phyloP scores from a whole-genome alignment of 1,139 yeast genomes.

The Meyerozyma smithsonii region DNA sequence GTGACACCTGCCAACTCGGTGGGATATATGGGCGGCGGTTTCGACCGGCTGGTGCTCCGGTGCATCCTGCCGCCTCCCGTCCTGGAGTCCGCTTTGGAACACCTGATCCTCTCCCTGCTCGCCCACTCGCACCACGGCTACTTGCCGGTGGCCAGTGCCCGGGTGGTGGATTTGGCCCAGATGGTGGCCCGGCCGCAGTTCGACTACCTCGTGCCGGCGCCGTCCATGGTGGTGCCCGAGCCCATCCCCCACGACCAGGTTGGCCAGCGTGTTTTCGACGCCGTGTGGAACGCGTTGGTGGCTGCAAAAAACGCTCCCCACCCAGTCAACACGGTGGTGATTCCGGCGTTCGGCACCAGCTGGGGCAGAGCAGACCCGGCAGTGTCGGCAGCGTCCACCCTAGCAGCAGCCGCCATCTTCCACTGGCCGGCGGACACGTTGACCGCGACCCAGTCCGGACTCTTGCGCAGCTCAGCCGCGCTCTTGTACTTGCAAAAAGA shows the following conservation, averaged over 20 bases:
- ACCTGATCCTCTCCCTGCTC: slow-evolving; percentile 1
- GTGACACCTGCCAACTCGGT: slow-evolving; percentile 23
- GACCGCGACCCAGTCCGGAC: not conserved
- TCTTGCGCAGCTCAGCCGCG: not conserved
- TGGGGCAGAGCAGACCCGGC: slow-evolving; percentile 19
- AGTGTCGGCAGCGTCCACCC: slow-evolving; percentile 12
- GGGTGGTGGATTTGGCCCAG: slow-evolving; percentile 11
- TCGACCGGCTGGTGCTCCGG: slow-evolving; percentile 19
- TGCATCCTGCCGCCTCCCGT: slow-evolving; percentile 9
- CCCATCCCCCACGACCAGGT: slow-evolving; percentile 4
- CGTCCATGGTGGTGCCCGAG: slow-evolving; percentile 15
- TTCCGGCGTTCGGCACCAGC: slow-evolving; percentile 30
- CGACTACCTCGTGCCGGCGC: slow-evolving; percentile 6
- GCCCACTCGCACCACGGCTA: slow-evolving; percentile 16
- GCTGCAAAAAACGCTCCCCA: slow-evolving; percentile 3
- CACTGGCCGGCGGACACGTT: not conserved
- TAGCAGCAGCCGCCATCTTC: slow-evolving; percentile 19
- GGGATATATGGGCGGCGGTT: slow-evolving; percentile 26
- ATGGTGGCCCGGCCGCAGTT: slow-evolving; percentile 14
- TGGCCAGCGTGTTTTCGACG: slow-evolving; percentile 11
- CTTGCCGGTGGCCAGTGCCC: slow-evolving; percentile 16
- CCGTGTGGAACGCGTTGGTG: slow-evolving; percentile 19
- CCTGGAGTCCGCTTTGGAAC: slow-evolving; percentile 6
- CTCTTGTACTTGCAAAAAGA: not conserved
- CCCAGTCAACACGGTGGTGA: slow-evolving; percentile 12